phyloP scores from a whole-genome alignment of 768 basidiomycete species.

The Cytidiella melzeri region DNA sequence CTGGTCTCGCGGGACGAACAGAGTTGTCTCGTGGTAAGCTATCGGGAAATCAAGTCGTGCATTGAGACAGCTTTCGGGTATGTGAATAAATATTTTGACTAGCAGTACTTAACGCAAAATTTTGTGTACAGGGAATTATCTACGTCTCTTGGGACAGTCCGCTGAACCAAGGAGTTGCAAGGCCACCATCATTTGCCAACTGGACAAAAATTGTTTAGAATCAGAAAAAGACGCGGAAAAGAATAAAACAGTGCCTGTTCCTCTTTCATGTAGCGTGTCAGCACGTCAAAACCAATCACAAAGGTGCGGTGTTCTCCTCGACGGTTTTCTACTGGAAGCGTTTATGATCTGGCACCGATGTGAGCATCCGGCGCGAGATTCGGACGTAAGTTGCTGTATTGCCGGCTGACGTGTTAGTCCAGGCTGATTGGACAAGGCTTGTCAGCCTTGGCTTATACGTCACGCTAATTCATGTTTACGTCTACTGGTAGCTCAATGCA shows the following conservation, averaged over 20 bases:
- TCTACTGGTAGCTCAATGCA: too few relatives aligned
- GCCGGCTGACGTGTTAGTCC: too few relatives aligned
- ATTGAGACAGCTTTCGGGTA: constrained; percentile 81
- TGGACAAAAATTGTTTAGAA: constrained; percentile 55
- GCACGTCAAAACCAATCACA: too few relatives aligned
- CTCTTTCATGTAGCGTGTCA: too few relatives aligned
- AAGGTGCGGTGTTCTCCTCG: too few relatives aligned
- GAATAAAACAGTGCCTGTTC: constrained; percentile 12
- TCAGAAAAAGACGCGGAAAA: constrained; percentile 60
- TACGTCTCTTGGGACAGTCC: background rate
- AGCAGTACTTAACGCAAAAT: background rate
- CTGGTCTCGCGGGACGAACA: constrained; percentile 93
- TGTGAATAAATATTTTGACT: constrained; percentile 21
- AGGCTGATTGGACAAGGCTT: too few relatives aligned
- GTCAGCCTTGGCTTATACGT: too few relatives aligned
- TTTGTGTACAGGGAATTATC: background rate
- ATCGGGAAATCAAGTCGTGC: constrained; percentile 85
- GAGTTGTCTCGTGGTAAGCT: constrained; percentile 89
- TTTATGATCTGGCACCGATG: too few relatives aligned
- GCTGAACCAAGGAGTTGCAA: background rate
- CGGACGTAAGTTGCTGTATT: too few relatives aligned
- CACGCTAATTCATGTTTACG: too few relatives aligned
- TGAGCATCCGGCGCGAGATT: too few relatives aligned
- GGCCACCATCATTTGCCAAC: background rate
- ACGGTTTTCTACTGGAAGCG: too few relatives aligned